Base-by-base conservation (phyloP, 2,329 filamentous ascomycete species). In the Pyrenophora tritici-repentis region DNA sequence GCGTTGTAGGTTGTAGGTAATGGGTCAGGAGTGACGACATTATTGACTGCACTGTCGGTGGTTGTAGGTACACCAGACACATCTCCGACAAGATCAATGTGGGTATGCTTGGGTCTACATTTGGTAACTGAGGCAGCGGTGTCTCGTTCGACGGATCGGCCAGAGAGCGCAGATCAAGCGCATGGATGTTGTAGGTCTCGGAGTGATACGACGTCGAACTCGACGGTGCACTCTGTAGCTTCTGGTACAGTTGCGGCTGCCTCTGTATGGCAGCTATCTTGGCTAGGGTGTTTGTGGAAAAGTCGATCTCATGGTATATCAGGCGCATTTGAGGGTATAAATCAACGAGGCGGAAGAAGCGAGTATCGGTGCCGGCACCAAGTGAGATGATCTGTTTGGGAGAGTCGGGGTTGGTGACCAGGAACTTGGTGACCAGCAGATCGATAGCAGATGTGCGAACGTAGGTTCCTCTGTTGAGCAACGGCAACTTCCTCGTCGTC, bases 381-480 rank as follows among this genome's bases (percentile, higher is more conserved):
- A 99, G 82, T 0, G 92, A 97, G 54, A 99, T 82, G 53, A 99
- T 91, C 70, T 99, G 94, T 55, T 84, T 85, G 17, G 70, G 76
- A 37, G 75, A 55, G 2, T 64, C 45, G 20, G 66, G 60, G 41
- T 67, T n/a, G 35, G 68, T 55, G 3, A 76, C 71, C 10, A 97
- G 78, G 65, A 97, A 97, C 6, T 78, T 79, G 43, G 83, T 72
- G 34, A 97, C 84, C 1, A 99, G 83, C 10, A 75, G 78, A 74
- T 99, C 91, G 57, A 99, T 86, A 18, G 89, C 90, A 4, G 82
- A 84, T 7, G 92, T 97, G 55, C 94, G 86, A 17, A 92, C 88
- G 67, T 97, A 97, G n/a, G 93, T 97, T 44, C 91, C 91, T 84
- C 93, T 81, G 70, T 99, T 97, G 67, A 99, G 96, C 56, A 99